Percentiles rank a stretch among this genome's conserved stretches.
phyloP scores from a whole-genome alignment of 768 basidiomycete genomes.

The Suillus plorans region DNA sequence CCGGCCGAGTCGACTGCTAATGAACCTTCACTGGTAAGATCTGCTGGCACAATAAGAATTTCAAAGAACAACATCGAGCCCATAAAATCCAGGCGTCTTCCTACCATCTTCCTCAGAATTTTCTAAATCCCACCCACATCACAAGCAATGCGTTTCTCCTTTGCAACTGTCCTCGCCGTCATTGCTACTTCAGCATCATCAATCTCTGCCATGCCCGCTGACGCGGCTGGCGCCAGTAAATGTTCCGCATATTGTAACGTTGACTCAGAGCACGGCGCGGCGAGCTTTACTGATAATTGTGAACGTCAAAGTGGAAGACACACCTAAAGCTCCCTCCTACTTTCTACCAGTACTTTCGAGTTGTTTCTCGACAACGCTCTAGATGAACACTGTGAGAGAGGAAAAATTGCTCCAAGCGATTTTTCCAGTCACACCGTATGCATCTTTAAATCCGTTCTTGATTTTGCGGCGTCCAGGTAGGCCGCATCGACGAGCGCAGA shows the following conservation, averaged over 20 bases:
- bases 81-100: too few relatives aligned
- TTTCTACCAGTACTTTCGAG: background rate
- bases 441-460: background rate
- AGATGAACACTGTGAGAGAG: background rate
- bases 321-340: background rate
- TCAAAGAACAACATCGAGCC: too few relatives aligned
- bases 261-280: too few relatives aligned
- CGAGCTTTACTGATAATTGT: background rate
- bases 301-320: background rate
- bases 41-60: too few relatives aligned
- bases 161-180: background rate
- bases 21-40: too few relatives aligned
- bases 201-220: background rate
- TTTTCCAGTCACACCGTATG: background rate
- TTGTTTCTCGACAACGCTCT: too few relatives aligned
- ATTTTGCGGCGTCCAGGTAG: background rate
- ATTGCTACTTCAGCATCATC: background rate
- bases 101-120: too few relatives aligned
- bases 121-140: too few relatives aligned
- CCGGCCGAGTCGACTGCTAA: too few relatives aligned
- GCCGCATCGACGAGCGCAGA: background rate
- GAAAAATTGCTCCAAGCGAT: background rate
- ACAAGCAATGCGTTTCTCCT: background rate
- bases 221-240: background rate
- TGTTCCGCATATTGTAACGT: too few relatives aligned